Conservation (phyloP, 1,284 basidiomycete genomes). For the Ganoderma meredithae region DNA sequence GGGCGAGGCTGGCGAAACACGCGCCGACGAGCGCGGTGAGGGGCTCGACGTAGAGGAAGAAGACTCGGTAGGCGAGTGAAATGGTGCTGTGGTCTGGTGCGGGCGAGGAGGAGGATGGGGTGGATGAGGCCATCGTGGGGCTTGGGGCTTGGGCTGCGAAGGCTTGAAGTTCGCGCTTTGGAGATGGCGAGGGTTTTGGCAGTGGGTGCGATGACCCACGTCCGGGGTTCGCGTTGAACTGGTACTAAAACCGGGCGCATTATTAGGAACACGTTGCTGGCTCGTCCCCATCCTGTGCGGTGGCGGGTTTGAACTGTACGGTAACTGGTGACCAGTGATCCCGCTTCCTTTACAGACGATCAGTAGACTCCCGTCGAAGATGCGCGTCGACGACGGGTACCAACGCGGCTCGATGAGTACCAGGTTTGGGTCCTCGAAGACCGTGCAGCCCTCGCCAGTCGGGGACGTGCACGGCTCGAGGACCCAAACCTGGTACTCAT, state of each 20-base stretch:
- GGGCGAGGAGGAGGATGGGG: too few relatives aligned
- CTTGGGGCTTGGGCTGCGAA: too few relatives aligned
- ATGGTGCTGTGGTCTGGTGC: constrained; percentile 11
- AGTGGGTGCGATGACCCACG: too few relatives aligned
- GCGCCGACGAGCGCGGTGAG: constrained; percentile 57
- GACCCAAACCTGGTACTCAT: constrained; percentile 46
- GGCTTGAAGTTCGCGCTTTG: too few relatives aligned
- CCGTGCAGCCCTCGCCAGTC: constrained; percentile 44
- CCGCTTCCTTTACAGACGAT: constrained; percentile 27
- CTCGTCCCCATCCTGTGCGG: too few relatives aligned
- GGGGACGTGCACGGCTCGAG: constrained; percentile 46
- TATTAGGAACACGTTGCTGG: too few relatives aligned
- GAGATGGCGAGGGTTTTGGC: too few relatives aligned
- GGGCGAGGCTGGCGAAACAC: constrained; percentile 53
- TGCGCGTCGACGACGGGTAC: constrained; percentile 51
- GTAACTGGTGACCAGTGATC: too few relatives aligned
- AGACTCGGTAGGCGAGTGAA: constrained; percentile 46
- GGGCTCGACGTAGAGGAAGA: constrained; percentile 62
- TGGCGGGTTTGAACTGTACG: too few relatives aligned
- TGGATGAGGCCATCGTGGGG: too few relatives aligned
- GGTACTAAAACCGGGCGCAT: too few relatives aligned
- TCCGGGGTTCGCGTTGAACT: too few relatives aligned
- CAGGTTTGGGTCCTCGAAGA: constrained; percentile 48
- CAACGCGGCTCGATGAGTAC: constrained; percentile 46
- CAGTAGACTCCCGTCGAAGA: constrained; percentile 50